phyloP scores from a whole-genome alignment of 169 alveolate species.

The Plasmodium vivax region DNA sequence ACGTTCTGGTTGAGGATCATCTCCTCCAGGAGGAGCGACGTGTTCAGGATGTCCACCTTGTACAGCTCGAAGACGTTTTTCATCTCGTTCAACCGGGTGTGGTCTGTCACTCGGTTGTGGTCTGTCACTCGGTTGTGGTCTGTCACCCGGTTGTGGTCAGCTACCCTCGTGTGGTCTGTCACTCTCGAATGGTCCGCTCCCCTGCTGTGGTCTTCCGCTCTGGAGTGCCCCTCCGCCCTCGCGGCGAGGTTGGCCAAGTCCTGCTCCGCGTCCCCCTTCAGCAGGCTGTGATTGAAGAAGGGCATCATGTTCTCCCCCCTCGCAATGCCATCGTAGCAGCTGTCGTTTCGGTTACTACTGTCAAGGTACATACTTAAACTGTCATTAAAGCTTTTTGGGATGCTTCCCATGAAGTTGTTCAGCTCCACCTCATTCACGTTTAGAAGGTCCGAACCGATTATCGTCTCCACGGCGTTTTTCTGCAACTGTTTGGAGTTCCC shows the following conservation, averaged over 20 bases:
- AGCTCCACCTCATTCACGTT: conserved; percentile 2
- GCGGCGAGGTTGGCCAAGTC: neutral
- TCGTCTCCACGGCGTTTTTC: neutral
- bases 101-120: too few species aligned
- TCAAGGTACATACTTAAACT: conserved; percentile 4
- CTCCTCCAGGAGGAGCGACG: conserved; percentile 51
- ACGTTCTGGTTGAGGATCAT: conserved; percentile 27
- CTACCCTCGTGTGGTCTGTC: too few species aligned
- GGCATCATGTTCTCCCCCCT: neutral
- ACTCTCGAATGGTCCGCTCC: too few species aligned
- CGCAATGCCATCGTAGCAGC: neutral
- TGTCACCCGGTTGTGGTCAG: too few species aligned
- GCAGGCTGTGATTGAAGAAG: neutral
- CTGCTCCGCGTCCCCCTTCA: neutral
- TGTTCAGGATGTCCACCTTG: conserved; percentile 29
- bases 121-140: too few species aligned
- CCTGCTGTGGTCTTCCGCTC: too few species aligned
- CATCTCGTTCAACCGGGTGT: neutral
- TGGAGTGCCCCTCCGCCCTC: neutral
- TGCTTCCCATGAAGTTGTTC: neutral
- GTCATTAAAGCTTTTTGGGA: conserved; percentile 16
- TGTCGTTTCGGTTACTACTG: neutral
- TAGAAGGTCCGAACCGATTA: neutral
- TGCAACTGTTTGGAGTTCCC: neutral
- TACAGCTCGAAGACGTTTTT: conserved; percentile 21